Base-by-base conservation (phyloP, 2,329 filamentous ascomycete species). In the Colletotrichum neosansevieriae region DNA sequence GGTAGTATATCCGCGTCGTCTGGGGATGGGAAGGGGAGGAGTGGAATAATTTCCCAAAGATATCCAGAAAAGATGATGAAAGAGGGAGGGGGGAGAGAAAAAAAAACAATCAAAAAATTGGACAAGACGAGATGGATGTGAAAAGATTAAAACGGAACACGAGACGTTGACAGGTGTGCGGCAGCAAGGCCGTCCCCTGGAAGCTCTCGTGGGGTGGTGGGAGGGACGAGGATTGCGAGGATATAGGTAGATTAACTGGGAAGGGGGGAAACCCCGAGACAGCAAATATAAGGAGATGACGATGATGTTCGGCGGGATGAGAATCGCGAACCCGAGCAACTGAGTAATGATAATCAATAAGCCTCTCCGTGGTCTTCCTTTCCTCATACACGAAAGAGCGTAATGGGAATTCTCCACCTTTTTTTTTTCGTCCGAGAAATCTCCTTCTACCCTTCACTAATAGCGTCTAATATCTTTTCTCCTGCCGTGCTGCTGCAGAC, bases 101-200 rank as follows among this genome's bases (percentile, higher is more conserved):
- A 21, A 21, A 49, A 9, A 24, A 29, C 11, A 19, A 13, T 7
- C 19, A 49, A 10, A 44, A 57, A 36, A 34, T 32, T 21, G 6
- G 6, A 51, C 29, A 17, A 34, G 29, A 32, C 49, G 24, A 32
- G 24, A 51, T 51, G 13, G 21, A 32, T 51, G 15, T 29, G 32
- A 50, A 51, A 32, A 51, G 17, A n/a, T 24, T 51, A 60, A 60
- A 44, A 50, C 57, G 2, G 38, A 49, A 24, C 44, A 12, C 40
- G 42, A 50, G 32, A 24, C 57, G 24, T 61, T 53, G 58, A 61
- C 58, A 53, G 49, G 42, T 42, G 57, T 17, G 57, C 19, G 17
- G 47, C 19, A 44, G 51, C 47, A 53, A 61, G 58, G 34, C 58
- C 6, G 47, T 51, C 36, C 58, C 58, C 58, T 44, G 58, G 21